These are phyloP conservation scores for Cladosporium phlei DNA, from an alignment of 2,329 filamentous ascomycete species.

Conservation along the genomic window DNA sequence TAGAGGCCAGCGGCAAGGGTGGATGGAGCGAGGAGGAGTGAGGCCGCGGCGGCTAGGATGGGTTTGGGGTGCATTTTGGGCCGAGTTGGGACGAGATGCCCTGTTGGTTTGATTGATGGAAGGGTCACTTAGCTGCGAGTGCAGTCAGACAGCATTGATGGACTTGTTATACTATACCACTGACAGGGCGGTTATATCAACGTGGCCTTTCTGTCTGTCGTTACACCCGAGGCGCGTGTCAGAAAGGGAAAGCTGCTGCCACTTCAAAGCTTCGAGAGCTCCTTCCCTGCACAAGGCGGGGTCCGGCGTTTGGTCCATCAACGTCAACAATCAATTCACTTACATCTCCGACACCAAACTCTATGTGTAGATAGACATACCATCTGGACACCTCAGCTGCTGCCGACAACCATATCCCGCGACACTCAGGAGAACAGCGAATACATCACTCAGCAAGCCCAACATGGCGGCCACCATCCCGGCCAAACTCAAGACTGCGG, in stretches of 20 bases:
- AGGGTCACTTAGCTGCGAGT: constrained; percentile 3
- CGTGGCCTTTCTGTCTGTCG: constrained; percentile 9
- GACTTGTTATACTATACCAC: background rate
- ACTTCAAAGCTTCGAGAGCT: too few relatives aligned
- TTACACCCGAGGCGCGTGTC: background rate
- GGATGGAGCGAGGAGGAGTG: constrained; percentile 62
- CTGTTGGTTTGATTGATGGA: background rate
- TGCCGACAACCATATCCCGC: too few relatives aligned
- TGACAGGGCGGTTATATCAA: background rate
- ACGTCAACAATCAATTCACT: too few relatives aligned
- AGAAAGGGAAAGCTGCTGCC: background rate
- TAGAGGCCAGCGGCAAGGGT: constrained; percentile 70
- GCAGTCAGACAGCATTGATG: background rate
- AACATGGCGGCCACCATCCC: constrained; percentile 70
- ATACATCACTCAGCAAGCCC: background rate
- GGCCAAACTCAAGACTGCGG: constrained; percentile 68
- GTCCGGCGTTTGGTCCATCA: too few relatives aligned
- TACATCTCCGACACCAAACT: too few relatives aligned
- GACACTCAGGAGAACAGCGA: too few relatives aligned
- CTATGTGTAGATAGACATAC: too few relatives aligned
- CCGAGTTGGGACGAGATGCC: background rate
- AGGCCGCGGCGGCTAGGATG: constrained; percentile 51
- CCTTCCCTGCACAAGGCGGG: too few relatives aligned
- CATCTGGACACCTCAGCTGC: too few relatives aligned
- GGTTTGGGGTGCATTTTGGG: constrained; percentile 14